phyloP scores from a whole-genome alignment of 2,329 filamentous ascomycete genomes.

The Calonectria henricotiae region DNA sequence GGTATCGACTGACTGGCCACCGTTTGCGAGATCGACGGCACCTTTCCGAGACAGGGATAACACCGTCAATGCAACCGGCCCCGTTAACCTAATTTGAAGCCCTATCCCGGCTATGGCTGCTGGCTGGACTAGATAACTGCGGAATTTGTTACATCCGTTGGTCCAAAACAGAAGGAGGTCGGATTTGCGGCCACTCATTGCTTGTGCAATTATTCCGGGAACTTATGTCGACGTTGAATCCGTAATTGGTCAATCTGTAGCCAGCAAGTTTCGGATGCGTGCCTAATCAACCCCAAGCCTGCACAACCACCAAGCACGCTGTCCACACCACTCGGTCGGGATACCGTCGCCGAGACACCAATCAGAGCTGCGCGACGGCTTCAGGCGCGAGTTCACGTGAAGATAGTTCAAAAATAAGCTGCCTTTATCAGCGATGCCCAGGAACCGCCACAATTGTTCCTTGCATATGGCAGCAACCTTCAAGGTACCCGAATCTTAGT shows the following conservation, averaged over 20 bases:
- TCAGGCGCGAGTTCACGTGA: not conserved
- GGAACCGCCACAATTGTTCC: slow-evolving; percentile 27
- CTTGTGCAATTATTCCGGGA: slow-evolving; percentile 17
- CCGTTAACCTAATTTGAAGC: slow-evolving; percentile 25
- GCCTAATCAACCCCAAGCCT: slow-evolving; percentile 19
- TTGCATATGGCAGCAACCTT: slow-evolving; percentile 20
- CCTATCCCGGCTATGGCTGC: slow-evolving; percentile 20
- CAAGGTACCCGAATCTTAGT: slow-evolving; percentile 22
- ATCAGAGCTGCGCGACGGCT: not conserved
- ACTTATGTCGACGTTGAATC: slow-evolving; percentile 30
- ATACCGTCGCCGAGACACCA: not conserved
- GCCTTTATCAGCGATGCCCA: slow-evolving; percentile 20
- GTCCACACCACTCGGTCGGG: not conserved
- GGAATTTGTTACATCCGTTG: slow-evolving; percentile 16
- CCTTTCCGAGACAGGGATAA: slow-evolving; percentile 25
- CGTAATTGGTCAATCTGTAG: slow-evolving; percentile 2
- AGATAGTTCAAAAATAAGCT: not conserved
- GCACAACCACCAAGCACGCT: not conserved
- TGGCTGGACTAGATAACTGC: slow-evolving; percentile 13
- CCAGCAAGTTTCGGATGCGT: not conserved
- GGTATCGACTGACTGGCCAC: slow-evolving; percentile 20
- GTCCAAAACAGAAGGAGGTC: slow-evolving; percentile 33
- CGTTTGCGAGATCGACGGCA: slow-evolving; percentile 12
- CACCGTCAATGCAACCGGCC: slow-evolving; percentile 24
- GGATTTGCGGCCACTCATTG: slow-evolving; percentile 14